phyloP scores from a whole-genome alignment of 768 basidiomycete genomes.

The Dioszegia aurantiaca region DNA sequence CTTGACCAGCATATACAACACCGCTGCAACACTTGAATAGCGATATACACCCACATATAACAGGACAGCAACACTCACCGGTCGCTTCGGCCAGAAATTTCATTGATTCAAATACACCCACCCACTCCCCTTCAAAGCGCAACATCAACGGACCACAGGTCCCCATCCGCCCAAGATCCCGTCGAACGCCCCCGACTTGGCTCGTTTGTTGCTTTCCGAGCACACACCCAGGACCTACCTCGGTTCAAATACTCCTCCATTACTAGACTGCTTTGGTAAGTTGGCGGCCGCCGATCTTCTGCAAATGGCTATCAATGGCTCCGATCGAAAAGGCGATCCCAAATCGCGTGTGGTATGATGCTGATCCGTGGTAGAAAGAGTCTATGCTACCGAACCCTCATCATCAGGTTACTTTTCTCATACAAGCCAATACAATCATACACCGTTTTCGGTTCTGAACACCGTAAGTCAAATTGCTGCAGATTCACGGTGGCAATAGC shows the following conservation, averaged over 20 bases:
- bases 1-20: too few relatives aligned
- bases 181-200: constrained; percentile 15
- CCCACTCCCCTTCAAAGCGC: not conserved
- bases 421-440: constrained; percentile 6
- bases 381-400: constrained; percentile 13
- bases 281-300: not conserved
- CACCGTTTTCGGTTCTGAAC: constrained; percentile 12
- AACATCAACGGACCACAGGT: constrained; percentile 8
- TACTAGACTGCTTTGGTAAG: not conserved
- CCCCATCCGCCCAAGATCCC: constrained; percentile 17
- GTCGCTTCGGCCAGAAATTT: not conserved
- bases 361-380: constrained; percentile 8
- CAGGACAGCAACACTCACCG: too few relatives aligned
- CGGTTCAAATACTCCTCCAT: not conserved
- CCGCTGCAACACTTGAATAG: too few relatives aligned
- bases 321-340: not conserved
- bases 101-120: not conserved
- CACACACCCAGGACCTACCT: not conserved
- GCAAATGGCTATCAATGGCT: not conserved
- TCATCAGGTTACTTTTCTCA: not conserved
- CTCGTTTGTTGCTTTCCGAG: not conserved
- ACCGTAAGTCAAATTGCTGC: constrained; percentile 2
- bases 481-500: not conserved
- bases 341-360: not conserved
- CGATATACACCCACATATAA: too few relatives aligned